Evolutionary conservation across 2,329 filamentous ascomycete genomes (phyloP).

Genomic region (Graphilbum fragrans): DNA sequence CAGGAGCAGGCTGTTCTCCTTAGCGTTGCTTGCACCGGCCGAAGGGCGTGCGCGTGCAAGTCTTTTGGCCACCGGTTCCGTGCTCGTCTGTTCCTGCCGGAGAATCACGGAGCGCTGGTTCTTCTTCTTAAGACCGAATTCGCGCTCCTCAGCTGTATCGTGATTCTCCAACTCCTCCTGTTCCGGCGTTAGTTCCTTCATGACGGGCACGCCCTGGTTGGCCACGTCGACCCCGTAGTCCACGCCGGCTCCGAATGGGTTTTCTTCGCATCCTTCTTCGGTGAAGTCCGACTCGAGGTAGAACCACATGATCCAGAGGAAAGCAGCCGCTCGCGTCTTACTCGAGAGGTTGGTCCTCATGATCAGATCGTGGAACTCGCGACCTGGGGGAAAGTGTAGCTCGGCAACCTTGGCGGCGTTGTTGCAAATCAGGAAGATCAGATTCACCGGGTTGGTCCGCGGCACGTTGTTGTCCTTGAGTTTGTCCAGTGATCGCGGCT

Average conservation of each 20-base stretch:
- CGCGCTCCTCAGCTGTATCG: slow-evolving; percentile 56
- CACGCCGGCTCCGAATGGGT: slow-evolving; percentile 71
- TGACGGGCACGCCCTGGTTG: slow-evolving; percentile 56
- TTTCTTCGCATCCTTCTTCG: slow-evolving; percentile 73
- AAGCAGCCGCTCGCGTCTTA: slow-evolving; percentile 70
- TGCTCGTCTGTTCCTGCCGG: slow-evolving; percentile 58
- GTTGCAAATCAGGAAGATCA: slow-evolving; percentile 89
- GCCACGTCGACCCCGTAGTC: slow-evolving; percentile 53
- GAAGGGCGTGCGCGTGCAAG: slow-evolving; percentile 24
- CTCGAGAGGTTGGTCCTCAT: slow-evolving; percentile 83
- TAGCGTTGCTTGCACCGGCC: slow-evolving; percentile 10
- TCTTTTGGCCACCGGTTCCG: slow-evolving; percentile 47
- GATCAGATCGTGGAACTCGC: slow-evolving; percentile 92
- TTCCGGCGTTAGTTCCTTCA: slow-evolving; percentile 53
- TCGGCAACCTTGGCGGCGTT: slow-evolving; percentile 87
- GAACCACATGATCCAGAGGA: slow-evolving; percentile 98
- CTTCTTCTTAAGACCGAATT: slow-evolving; percentile 62
- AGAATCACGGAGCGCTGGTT: slow-evolving; percentile 64
- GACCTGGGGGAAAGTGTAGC: slow-evolving; percentile 70
- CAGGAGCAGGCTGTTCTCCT: slow-evolving; percentile 12
- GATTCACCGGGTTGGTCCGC: slow-evolving; percentile 91
- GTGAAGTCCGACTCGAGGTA: slow-evolving; percentile 95
- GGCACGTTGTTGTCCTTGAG: slow-evolving; percentile 55
- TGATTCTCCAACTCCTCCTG: slow-evolving; percentile 60
- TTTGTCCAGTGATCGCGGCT: slow-evolving; percentile 73